Conservation (phyloP, 75 land plant species). For the Picea sitchensis region DNA sequence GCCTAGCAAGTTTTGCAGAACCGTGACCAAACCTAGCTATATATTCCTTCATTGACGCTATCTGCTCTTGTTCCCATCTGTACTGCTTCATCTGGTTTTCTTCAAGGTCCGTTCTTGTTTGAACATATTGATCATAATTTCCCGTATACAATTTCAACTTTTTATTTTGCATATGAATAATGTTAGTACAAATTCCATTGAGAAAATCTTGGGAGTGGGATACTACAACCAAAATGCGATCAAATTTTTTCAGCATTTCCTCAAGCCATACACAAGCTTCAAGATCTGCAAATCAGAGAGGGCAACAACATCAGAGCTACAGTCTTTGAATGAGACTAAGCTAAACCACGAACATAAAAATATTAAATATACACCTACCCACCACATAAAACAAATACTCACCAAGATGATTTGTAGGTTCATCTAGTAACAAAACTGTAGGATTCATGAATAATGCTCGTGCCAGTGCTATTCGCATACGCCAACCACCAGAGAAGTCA, state of each 20-base stretch:
- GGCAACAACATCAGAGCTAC: background rate
- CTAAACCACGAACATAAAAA: background rate
- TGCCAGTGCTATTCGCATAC: slow-evolving; percentile 95
- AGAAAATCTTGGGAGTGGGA: slow-evolving; percentile 97
- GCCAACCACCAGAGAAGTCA: slow-evolving; percentile 98
- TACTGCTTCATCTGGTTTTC: slow-evolving; percentile 93
- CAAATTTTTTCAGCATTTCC: slow-evolving; percentile 83
- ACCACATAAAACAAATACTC: slow-evolving; percentile 9
- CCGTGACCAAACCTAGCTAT: slow-evolving; percentile 93
- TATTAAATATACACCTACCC: background rate
- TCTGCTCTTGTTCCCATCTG: slow-evolving; percentile 91
- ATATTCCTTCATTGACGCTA: slow-evolving; percentile 81
- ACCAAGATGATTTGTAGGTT: slow-evolving; percentile 98
- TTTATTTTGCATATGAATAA: slow-evolving; percentile 95
- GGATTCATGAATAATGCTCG: slow-evolving; percentile 91
- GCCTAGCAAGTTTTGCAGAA: slow-evolving; percentile 81
- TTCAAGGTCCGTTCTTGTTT: slow-evolving; percentile 75
- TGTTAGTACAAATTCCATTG: slow-evolving; percentile 95
- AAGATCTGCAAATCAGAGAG: slow-evolving; percentile 47
- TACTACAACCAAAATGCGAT: slow-evolving; percentile 86
- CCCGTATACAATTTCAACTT: slow-evolving; percentile 84
- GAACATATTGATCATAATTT: slow-evolving; percentile 84
- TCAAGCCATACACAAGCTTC: slow-evolving; percentile 99
- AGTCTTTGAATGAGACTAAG: too few relatives aligned
- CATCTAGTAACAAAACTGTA: slow-evolving; percentile 86